phyloP scores from a whole-genome alignment of 2,329 filamentous ascomycete species.

The Aspergillus ibericus region DNA sequence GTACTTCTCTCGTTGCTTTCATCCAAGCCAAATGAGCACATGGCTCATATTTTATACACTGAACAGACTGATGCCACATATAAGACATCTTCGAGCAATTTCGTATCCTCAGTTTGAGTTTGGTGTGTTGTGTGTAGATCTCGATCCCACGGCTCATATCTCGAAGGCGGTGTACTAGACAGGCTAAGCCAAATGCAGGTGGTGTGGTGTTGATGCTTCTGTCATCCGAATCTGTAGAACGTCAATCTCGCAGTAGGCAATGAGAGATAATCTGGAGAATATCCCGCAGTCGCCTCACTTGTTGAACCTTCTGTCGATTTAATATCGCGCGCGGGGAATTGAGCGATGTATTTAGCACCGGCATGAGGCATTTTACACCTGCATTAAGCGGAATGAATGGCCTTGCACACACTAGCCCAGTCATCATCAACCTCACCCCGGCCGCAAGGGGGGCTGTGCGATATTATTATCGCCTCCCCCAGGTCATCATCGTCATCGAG shows the following conservation, averaged over 20 bases:
- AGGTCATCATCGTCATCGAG: background rate
- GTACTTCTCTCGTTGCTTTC: too few species aligned
- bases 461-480: background rate
- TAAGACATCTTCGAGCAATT: too few species aligned
- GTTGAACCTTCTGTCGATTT: background rate
- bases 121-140: too few species aligned
- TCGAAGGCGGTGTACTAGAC: background rate
- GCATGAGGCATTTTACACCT: conserved; percentile 3
- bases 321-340: background rate
- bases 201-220: background rate
- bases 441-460: conserved; percentile 4
- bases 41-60: too few species aligned
- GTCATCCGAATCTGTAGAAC: too few species aligned
- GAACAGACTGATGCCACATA: too few species aligned
- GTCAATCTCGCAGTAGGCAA: background rate
- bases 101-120: too few species aligned
- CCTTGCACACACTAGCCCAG: background rate
- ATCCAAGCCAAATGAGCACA: too few species aligned
- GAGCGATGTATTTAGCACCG: background rate
- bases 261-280: conserved; percentile 3
- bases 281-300: conserved; percentile 7
- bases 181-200: background rate
- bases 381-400: background rate
- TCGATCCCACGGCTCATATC: background rate
- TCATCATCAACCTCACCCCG: background rate